Percentiles rank a stretch among this genome's conserved stretches.
phyloP scores from a whole-genome alignment of 192 early-diverging fungal species.

The Coemansia sp. region DNA sequence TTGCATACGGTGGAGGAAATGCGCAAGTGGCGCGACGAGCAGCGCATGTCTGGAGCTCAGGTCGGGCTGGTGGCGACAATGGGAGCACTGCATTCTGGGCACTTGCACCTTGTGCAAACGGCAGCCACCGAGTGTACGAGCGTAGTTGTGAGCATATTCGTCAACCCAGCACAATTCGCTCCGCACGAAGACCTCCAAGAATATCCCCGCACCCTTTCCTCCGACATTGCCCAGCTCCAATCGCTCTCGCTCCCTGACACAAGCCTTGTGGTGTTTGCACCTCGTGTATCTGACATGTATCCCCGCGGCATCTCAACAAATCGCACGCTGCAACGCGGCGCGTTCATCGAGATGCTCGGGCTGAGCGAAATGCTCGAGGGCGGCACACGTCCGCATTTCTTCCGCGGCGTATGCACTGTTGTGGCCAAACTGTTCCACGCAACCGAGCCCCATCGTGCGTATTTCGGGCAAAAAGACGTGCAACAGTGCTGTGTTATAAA shows the following conservation, averaged over 20 bases:
- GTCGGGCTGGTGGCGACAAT: slow-evolving; percentile 99
- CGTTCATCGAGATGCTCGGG: slow-evolving; percentile 92
- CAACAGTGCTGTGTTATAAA: slow-evolving; percentile 88
- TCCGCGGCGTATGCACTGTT: slow-evolving; percentile 95
- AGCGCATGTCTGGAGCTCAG: slow-evolving; percentile 53
- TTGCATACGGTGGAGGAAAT: slow-evolving; percentile 76
- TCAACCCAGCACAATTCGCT: slow-evolving; percentile 99
- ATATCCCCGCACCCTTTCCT: slow-evolving; percentile 85
- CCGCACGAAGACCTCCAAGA: slow-evolving; percentile 88
- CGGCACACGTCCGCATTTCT: slow-evolving; percentile 87
- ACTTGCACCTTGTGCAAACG: slow-evolving; percentile 65
- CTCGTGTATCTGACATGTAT: slow-evolving; percentile 87
- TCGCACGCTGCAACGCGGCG: slow-evolving; percentile 72
- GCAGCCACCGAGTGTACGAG: slow-evolving; percentile 64
- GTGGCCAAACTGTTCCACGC: slow-evolving; percentile 93
- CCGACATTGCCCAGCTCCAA: slow-evolving; percentile 71
- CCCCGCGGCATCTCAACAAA: slow-evolving; percentile 86
- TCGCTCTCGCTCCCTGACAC: neutral
- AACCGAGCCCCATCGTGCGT: slow-evolving; percentile 75
- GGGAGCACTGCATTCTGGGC: slow-evolving; percentile 94
- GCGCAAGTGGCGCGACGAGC: slow-evolving; percentile 65
- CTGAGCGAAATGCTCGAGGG: slow-evolving; percentile 94
- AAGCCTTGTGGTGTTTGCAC: slow-evolving; percentile 56
- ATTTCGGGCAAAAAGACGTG: slow-evolving; percentile 96
- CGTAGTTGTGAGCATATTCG: slow-evolving; percentile 88